Conservation (phyloP, 345 rosid species). For the Dipteronia sinensis region DNA sequence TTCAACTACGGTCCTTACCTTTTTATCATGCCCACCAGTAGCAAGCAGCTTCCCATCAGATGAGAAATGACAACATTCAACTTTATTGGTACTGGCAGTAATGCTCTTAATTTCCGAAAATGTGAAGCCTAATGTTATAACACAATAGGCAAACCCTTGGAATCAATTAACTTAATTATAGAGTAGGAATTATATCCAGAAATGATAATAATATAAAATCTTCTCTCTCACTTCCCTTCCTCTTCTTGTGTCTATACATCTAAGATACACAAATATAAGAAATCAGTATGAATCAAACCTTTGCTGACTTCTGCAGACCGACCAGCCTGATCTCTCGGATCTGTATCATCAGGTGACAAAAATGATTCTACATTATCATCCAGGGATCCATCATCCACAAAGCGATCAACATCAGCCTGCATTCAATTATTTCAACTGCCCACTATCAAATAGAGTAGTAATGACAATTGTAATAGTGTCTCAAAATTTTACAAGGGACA, state of each 20-base stretch:
- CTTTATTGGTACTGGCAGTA: constrained; percentile 41
- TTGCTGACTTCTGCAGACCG: constrained; percentile 39
- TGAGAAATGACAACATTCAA: constrained; percentile 75
- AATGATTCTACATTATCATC: constrained; percentile 61
- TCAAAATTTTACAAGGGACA: neutral
- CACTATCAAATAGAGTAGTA: constrained; percentile 14
- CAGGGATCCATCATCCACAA: constrained; percentile 56
- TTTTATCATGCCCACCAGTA: constrained; percentile 68
- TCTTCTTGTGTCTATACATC: neutral
- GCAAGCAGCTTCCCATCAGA: constrained; percentile 71
- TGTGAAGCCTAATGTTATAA: constrained; percentile 40
- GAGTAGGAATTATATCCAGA: neutral
- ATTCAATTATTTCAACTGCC: constrained; percentile 21
- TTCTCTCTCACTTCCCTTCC: neutral
- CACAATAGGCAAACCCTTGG: neutral
- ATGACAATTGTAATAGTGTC: neutral
- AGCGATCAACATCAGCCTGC: constrained; percentile 58
- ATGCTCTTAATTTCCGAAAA: constrained; percentile 49
- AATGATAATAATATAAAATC: neutral
- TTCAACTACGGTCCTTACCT: constrained; percentile 31
- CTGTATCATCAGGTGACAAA: constrained; percentile 55
- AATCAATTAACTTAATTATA: constrained; percentile 3
- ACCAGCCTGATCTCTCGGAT: constrained; percentile 43
- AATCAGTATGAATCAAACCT: constrained; percentile 36
- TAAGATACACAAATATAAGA: neutral